These are phyloP conservation scores for Fibroporia radiculosa DNA, from an alignment of 768 basidiomycete genomes.

Conservation along the genomic window DNA sequence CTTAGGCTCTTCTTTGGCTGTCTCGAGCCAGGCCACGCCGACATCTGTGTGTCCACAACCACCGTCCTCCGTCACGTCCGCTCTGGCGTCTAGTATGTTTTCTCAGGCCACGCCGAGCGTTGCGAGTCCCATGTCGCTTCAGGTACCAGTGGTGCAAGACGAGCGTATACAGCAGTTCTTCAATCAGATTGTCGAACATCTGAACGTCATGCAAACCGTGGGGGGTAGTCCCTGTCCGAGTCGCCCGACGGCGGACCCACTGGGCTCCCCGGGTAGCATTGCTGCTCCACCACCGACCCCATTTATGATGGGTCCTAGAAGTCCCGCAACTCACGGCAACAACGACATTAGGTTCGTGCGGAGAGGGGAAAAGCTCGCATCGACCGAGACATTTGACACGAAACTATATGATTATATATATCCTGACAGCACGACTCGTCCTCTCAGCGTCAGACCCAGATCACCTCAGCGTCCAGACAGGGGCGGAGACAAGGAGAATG, in stretches of 20 bases:
- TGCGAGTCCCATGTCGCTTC: slow-evolving; percentile 2
- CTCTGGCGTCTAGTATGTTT: slow-evolving; percentile 4
- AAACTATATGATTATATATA: neutral
- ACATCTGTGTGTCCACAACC: slow-evolving; percentile 5
- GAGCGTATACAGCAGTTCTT: slow-evolving; percentile 79
- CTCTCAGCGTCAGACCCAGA: slow-evolving; percentile 33
- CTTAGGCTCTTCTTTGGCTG: neutral
- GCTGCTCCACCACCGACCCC: slow-evolving; percentile 4
- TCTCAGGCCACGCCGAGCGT: neutral
- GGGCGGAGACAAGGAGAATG: slow-evolving; percentile 57
- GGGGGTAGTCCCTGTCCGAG: neutral
- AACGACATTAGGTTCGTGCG: slow-evolving; percentile 1
- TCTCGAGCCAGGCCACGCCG: neutral
- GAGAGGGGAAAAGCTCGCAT: neutral
- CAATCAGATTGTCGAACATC: slow-evolving; percentile 74
- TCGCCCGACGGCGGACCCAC: slow-evolving; percentile 4
- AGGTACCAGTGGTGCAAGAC: slow-evolving; percentile 66
- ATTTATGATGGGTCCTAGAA: neutral
- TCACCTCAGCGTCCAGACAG: slow-evolving; percentile 9
- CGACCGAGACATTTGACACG: neutral
- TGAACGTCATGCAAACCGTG: slow-evolving; percentile 58
- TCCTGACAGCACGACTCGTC: slow-evolving; percentile 26
- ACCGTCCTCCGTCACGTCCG: slow-evolving; percentile 1
- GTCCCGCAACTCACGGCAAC: no score
- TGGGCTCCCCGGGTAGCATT: slow-evolving; percentile 9